Conservation (phyloP, 2,329 filamentous ascomycete genomes). For the Alternaria postmessia region DNA sequence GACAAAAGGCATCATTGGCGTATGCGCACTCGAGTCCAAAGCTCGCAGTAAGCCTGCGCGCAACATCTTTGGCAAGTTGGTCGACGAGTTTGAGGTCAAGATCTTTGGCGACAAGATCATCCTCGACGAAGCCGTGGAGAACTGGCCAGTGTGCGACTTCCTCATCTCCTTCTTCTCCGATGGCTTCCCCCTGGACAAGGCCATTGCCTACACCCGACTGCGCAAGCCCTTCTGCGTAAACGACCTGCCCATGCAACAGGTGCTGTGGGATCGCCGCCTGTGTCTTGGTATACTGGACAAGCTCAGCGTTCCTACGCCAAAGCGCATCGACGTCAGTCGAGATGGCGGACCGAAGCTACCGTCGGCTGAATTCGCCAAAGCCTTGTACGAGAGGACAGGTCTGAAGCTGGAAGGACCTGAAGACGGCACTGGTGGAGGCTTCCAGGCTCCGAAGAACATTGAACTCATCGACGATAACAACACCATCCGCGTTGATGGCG, state of each 20-base stretch:
- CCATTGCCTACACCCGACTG: constrained; percentile 91
- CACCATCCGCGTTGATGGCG: constrained; percentile 85
- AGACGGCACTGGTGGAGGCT: constrained; percentile 69
- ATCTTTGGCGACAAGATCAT: constrained; percentile 99
- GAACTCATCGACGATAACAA: constrained; percentile 91
- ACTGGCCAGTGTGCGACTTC: constrained; percentile 96
- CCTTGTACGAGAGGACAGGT: constrained; percentile 82
- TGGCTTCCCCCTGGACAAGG: constrained; percentile 95
- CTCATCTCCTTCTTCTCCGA: constrained; percentile 98
- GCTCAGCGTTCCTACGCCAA: constrained; percentile 88
- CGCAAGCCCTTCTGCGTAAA: constrained; percentile 98
- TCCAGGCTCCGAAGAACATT: constrained; percentile 69
- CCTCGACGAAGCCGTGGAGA: constrained; percentile 93
- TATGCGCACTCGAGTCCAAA: constrained; percentile 95
- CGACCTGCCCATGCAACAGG: constrained; percentile 95
- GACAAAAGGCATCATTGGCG: constrained; percentile 76
- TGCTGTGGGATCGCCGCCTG: constrained; percentile 92
- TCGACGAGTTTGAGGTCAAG: constrained; percentile 93
- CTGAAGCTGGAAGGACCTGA: constrained; percentile 75
- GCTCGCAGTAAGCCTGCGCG: constrained; percentile 95
- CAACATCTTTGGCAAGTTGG: constrained; percentile 92
- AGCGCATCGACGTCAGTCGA: constrained; percentile 86
- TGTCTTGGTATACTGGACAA: constrained; percentile 88
- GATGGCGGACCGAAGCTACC: constrained; percentile 87
- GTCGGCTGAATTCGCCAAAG: constrained; percentile 79